Base-by-base conservation (phyloP, 1,284 basidiomycete species). In the Cryptococcus sp. region DNA sequence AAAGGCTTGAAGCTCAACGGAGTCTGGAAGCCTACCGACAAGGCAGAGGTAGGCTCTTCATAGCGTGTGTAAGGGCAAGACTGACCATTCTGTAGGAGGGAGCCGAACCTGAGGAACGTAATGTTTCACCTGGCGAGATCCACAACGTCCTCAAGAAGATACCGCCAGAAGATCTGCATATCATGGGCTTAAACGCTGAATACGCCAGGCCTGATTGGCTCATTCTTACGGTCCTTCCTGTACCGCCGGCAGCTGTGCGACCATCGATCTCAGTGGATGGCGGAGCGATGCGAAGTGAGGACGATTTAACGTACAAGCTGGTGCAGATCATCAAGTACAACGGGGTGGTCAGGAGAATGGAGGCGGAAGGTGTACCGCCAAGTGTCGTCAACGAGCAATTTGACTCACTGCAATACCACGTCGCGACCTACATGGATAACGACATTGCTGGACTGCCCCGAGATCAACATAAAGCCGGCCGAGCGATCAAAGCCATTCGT, bases 341-440 rank as follows among this genome's bases (percentile, higher is more conserved):
- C 58, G 90, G 88, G 20, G 93, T 90, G 62, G 90, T 99, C 17
- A 86, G 91, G 52, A 85, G 91, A 71, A 92, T 93, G 72, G 95
- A 99, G 73, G 89, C 93, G 70, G 96, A 99, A 76, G 96, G 96
- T 66, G 93, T 94, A 11, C 96, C 96, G 1, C 90, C 92, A 0
- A 93, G 97, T 70, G 90, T 99, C 64, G 90, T 97, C 67, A 88
- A 88, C 45, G 95, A 99, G 79, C 96, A 96, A 73, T 95, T 98
- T 79, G 93, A 97, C 73, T 81, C 99, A 45, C 84, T 99, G 2
- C 93, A 95, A 88, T 99, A 95, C 78, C 96, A 99, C 75, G 93
- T 96, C 61, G 96, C 95, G 7, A 99, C 96, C 0, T 99, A 99
- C 76, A 99, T 99, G 95, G 96, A 99, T 77, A 99, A 99, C 76